Evolutionary conservation across 768 basidiomycete species (phyloP).

Genomic region (Lactarius hatsudake): DNA sequence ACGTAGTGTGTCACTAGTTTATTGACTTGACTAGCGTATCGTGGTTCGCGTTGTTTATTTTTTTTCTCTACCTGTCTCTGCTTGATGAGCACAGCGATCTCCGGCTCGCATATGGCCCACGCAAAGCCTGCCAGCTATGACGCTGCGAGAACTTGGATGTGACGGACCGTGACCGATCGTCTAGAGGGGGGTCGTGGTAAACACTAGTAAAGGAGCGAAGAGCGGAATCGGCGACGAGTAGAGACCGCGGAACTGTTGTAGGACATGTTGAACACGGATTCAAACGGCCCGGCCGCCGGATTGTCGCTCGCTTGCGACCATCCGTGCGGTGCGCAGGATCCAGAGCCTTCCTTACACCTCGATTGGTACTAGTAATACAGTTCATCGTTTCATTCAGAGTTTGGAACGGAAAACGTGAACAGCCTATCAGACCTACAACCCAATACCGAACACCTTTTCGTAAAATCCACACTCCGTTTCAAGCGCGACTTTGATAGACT

Average conservation of each 20-base stretch:
- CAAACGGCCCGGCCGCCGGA: too few relatives aligned
- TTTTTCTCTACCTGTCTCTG: background rate
- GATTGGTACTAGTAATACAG: background rate
- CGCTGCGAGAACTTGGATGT: too few relatives aligned
- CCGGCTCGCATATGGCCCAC: too few relatives aligned
- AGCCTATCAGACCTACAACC: background rate
- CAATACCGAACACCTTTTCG: constrained; percentile 39
- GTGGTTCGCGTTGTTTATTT: background rate
- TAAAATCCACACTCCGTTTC: constrained; percentile 56
- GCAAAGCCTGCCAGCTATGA: too few relatives aligned
- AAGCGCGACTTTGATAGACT: constrained; percentile 52
- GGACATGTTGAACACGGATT: too few relatives aligned
- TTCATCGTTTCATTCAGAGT: background rate
- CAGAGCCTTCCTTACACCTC: background rate
- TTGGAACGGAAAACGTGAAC: background rate
- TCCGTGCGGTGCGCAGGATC: background rate
- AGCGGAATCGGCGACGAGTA: too few relatives aligned
- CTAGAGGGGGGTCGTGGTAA: too few relatives aligned
- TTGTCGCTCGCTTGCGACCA: too few relatives aligned
- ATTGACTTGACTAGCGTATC: background rate
- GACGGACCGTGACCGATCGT: too few relatives aligned
- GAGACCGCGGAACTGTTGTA: too few relatives aligned
- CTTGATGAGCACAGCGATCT: background rate
- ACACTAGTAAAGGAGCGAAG: too few relatives aligned
- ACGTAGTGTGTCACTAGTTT: background rate